A percentile compares a stretch with the other conserved stretches of the same genome.
Conservation (phyloP, 768 basidiomycete genomes). For the Suillus subalutaceus region DNA sequence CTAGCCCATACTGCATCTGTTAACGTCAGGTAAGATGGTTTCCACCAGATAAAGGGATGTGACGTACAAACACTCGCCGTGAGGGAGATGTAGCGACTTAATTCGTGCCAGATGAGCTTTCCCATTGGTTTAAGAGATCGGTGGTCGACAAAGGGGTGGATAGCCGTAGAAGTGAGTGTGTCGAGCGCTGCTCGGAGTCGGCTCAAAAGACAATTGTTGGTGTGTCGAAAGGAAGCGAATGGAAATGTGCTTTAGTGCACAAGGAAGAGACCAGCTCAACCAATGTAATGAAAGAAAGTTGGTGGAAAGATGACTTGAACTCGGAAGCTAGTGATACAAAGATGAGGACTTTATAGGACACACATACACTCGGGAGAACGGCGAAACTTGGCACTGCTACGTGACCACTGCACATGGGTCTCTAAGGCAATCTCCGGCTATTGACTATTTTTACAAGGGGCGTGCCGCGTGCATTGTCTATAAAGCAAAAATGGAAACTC, state of each 20-base stretch:
- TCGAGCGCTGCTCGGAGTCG: conserved; percentile 22
- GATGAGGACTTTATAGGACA: conserved; percentile 16
- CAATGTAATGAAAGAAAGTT: conserved; percentile 9
- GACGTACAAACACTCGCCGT: conserved; percentile 74
- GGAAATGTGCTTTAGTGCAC: conserved; percentile 27
- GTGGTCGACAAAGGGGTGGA: not conserved
- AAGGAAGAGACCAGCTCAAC: conserved; percentile 40
- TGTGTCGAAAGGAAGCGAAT: conserved; percentile 22
- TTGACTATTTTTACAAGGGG: conserved; percentile 7
- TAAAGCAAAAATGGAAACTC: not conserved
- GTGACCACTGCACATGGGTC: conserved; percentile 1
- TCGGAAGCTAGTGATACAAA: conserved; percentile 18
- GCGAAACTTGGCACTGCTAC: not conserved
- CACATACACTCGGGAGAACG: not conserved
- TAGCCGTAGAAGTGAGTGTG: conserved; percentile 11
- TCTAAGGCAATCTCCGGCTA: conserved; percentile 15
- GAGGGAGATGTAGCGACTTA: conserved; percentile 68
- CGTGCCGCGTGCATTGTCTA: not conserved
- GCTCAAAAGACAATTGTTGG: conserved; percentile 22
- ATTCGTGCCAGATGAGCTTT: conserved; percentile 80
- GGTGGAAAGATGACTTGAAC: not conserved
- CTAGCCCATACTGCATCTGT: conserved; percentile 80
- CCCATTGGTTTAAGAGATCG: conserved; percentile 54
- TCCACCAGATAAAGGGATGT: conserved; percentile 9
- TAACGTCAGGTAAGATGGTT: conserved; percentile 15